A percentile compares a stretch with the other conserved stretches of the same genome.
Conservation (phyloP, 257 asterid genomes). For the Solanum virginianum region DNA sequence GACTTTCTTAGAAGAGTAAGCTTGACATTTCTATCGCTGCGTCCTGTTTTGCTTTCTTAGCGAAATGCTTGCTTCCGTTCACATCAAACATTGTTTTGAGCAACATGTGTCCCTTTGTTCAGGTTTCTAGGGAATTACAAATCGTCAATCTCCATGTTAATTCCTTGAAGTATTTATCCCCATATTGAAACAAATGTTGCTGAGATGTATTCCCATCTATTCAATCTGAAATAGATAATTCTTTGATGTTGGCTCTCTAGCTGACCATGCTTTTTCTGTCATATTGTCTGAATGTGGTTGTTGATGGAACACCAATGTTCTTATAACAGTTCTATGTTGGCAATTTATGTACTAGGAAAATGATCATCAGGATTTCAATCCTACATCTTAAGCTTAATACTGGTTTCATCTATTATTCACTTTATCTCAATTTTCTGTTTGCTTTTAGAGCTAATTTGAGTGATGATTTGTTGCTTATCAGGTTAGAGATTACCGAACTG, state of each 20-base stretch:
- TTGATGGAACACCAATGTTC: background rate
- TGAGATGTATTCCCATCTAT: background rate
- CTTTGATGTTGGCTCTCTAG: background rate
- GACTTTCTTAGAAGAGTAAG: conserved; percentile 80
- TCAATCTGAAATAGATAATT: background rate
- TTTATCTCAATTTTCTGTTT: background rate
- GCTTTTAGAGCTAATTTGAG: background rate
- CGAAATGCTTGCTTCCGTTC: background rate
- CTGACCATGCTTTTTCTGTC: background rate
- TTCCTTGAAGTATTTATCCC: background rate
- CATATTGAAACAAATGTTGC: background rate
- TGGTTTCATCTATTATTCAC: background rate
- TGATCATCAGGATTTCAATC: background rate
- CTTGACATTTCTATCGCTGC: background rate
- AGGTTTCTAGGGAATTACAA: background rate
- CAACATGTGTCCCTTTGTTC: background rate
- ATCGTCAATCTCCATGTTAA: background rate
- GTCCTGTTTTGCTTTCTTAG: background rate
- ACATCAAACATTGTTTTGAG: background rate
- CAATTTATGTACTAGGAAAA: background rate
- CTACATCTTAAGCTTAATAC: background rate
- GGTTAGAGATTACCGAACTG: conserved; percentile 73
- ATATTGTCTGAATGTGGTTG: background rate
- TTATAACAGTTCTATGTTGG: background rate
- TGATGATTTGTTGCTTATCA: conserved; percentile 12